phyloP scores from a whole-genome alignment of 2,329 filamentous ascomycete species.

The Aspergillus fijiensis region DNA sequence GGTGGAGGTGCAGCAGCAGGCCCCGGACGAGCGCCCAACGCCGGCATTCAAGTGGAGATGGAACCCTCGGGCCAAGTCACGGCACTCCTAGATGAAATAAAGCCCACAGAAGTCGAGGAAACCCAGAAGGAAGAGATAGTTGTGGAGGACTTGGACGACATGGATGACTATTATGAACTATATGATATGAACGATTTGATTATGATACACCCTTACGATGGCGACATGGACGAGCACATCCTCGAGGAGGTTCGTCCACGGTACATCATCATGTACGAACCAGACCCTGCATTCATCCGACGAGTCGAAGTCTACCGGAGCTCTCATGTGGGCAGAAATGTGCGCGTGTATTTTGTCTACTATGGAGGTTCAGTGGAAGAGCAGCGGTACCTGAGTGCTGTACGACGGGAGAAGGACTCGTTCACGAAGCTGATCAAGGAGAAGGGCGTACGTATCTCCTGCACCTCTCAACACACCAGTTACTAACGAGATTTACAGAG shows the following conservation, averaged over 20 bases:
- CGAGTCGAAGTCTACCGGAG: constrained; percentile 94
- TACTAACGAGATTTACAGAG: constrained; percentile 42
- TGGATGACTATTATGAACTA: constrained; percentile 88
- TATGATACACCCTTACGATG: constrained; percentile 88
- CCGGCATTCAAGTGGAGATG: constrained; percentile 69
- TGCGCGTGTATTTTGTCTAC: constrained; percentile 95
- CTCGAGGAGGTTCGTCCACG: constrained; percentile 89
- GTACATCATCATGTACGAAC: constrained; percentile 99
- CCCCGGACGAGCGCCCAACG: constrained; percentile 66
- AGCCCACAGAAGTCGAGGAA: constrained; percentile 74
- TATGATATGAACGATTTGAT: constrained; percentile 89
- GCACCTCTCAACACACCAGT: background rate
- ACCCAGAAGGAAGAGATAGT: constrained; percentile 67
- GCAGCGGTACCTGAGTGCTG: constrained; percentile 83
- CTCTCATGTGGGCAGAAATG: constrained; percentile 83
- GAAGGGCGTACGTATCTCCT: constrained; percentile 61
- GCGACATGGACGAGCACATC: constrained; percentile 94
- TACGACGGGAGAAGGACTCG: constrained; percentile 92
- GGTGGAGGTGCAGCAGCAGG: constrained; percentile 67
- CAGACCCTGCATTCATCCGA: constrained; percentile 89
- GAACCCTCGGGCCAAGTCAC: constrained; percentile 82
- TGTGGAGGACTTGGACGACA: constrained; percentile 78
- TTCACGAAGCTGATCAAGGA: constrained; percentile 95
- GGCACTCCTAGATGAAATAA: constrained; percentile 76
- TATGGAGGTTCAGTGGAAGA: constrained; percentile 95